Evolutionary conservation across 345 rosid species (phyloP), one percentile per base, ranked within the genome.

Genomic region (Cochlearia excelsa): DNA sequence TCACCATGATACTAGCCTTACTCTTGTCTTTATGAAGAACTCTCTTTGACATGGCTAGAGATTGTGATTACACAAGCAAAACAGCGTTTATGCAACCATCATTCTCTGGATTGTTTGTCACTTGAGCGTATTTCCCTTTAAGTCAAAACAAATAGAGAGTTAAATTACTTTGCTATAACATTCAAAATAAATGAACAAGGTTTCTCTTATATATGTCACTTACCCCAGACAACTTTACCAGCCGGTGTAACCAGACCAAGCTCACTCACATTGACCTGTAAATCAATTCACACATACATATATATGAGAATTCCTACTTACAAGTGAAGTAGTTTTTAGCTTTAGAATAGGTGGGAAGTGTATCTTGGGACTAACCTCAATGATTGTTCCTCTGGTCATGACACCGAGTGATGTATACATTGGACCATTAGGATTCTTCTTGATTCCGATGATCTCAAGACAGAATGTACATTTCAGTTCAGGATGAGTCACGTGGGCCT

Each of bases 341-440:
- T 42, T 23, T 1, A 29, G 29, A 34, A 45, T 3, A 49, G 5
- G 26, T 49, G 6, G 27, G n/a, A 48, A 45, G 40, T 4, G 40
- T 4, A 37, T 8, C 7, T 28, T 6, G 6, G 10, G 27, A 35
- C 45, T 61, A 73, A 87, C 97, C 95, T 93, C 95, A 4, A 89
- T 78, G 78, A 93, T 80, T 16, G 90, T 89, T 69, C 95, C 97
- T 65, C 79, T 89, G n/a, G 97, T 89, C 63, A 89, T 72, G 61
- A 89, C 98, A 64, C 93, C 97, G 9, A 88, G 90, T 49, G 94
- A 85, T 2, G 95, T 86, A 64, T 86, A 89, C 83, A 87, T 89
- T n/a, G 88, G 88, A 26, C 95, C 97, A 34, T 89, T 89, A 3
- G 96, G 99, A 63, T 89, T 89, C 66, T 93, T 93, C 86, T 93